Evolutionary conservation across 2,329 filamentous ascomycete genomes (phyloP).

Genomic region (Penicillium sp.): DNA sequence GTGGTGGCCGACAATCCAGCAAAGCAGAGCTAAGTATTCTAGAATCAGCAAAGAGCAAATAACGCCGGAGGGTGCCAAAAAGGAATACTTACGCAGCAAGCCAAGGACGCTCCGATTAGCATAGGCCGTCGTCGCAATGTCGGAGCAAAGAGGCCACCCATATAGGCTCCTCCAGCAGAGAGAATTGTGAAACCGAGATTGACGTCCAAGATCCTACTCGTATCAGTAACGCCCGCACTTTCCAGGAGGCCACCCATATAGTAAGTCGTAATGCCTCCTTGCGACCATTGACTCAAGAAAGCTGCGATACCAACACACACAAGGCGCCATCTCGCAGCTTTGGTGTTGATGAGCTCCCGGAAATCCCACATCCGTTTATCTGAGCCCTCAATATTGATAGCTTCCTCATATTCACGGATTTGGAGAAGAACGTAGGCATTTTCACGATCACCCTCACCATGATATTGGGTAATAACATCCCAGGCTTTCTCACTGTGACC

Average conservation of each 20-base stretch:
- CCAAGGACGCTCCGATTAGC: conserved; percentile 33
- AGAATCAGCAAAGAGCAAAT: conserved; percentile 1
- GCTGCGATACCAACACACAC: conserved; percentile 56
- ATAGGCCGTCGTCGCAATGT: conserved; percentile 63
- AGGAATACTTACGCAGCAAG: conserved; percentile 2
- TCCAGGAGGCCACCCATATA: conserved; percentile 59
- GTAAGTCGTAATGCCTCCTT: conserved; percentile 52
- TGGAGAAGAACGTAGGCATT: conserved; percentile 2
- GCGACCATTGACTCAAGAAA: conserved; percentile 55
- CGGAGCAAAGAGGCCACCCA: conserved; percentile 62
- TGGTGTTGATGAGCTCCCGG: conserved; percentile 56
- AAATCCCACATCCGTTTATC: conserved; percentile 46
- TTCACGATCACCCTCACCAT: conserved; percentile 3
- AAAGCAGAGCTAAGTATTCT: conserved; percentile 3
- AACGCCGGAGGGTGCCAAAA: too few relatives aligned
- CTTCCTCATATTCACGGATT: background rate
- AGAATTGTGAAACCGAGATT: conserved; percentile 59
- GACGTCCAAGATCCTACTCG: conserved; percentile 58
- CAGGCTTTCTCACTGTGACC: background rate
- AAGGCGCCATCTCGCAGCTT: conserved; percentile 55
- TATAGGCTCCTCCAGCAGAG: conserved; percentile 48
- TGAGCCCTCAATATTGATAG: background rate
- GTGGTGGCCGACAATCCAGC: conserved; percentile 6
- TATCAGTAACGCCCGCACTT: conserved; percentile 55
- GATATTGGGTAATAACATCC: conserved; percentile 2